Percentiles rank a stretch among this genome's conserved stretches.
Conservation (phyloP, 106 monocot genomes). For the Platanthera guangdongensis region DNA sequence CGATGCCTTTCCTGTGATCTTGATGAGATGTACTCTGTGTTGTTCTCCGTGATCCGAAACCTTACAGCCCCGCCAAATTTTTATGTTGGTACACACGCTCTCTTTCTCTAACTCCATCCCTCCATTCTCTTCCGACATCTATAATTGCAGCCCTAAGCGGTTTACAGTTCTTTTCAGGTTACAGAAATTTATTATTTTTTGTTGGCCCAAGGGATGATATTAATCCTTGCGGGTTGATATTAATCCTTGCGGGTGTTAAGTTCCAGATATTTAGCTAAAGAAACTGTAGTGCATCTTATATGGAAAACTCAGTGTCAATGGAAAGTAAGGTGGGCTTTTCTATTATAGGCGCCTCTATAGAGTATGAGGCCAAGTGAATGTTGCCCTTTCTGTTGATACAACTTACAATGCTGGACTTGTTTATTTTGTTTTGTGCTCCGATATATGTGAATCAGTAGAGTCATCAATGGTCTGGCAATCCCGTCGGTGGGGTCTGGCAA, state of each 20-base stretch:
- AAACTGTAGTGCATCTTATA: neutral
- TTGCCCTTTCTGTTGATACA: no score
- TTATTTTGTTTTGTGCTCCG: no score
- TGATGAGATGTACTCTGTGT: slow-evolving; percentile 68
- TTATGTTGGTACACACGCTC: slow-evolving; percentile 53
- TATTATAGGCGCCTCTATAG: neutral
- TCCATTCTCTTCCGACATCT: neutral
- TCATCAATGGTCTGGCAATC: no score
- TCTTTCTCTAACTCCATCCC: neutral
- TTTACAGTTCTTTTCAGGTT: neutral
- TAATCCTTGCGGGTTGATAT: no score
- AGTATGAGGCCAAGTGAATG: no score
- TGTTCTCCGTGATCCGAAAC: slow-evolving; percentile 64
- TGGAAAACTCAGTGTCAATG: neutral
- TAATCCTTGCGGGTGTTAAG: no score
- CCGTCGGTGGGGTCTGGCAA: no score
- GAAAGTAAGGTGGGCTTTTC: neutral
- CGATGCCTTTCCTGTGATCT: slow-evolving; percentile 80
- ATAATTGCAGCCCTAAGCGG: neutral
- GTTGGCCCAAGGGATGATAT: no score
- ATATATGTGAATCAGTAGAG: no score
- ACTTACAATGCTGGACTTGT: no score
- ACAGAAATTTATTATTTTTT: no score
- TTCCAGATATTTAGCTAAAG: no score
- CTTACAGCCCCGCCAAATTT: slow-evolving; percentile 81